Conservation (phyloP, 2,329 filamentous ascomycete species). For the Fusarium sp. region DNA sequence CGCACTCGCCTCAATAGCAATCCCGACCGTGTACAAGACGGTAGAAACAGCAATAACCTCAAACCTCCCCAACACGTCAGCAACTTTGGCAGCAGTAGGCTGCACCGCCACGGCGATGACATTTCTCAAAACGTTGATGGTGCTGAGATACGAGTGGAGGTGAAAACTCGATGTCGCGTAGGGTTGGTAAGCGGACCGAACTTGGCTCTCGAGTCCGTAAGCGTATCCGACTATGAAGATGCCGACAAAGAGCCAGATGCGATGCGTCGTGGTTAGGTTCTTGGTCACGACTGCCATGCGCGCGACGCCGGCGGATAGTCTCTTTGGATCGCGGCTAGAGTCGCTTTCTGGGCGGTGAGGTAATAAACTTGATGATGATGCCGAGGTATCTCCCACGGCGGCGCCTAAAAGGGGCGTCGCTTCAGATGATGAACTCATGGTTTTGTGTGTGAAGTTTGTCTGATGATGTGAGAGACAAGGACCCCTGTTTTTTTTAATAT, state of each 20-base stretch:
- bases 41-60: constrained; percentile 67
- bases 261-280: constrained; percentile 58
- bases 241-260: constrained; percentile 63
- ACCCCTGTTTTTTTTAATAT: background rate
- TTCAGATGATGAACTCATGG: constrained; percentile 17
- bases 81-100: constrained; percentile 69
- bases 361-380: constrained; percentile 12
- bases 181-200: constrained; percentile 64
- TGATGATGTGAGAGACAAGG: background rate
- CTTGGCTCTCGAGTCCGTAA: constrained; percentile 66
- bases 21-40: constrained; percentile 65
- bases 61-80: constrained; percentile 71
- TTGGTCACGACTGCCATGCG: constrained; percentile 62
- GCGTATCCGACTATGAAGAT: constrained; percentile 70
- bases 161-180: constrained; percentile 63
- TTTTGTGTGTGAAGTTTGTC: background rate
- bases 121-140: constrained; percentile 66
- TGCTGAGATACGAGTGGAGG: constrained; percentile 66
- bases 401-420: constrained; percentile 24
- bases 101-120: constrained; percentile 70
- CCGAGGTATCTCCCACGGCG: background rate
- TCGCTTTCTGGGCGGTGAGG: constrained; percentile 7
- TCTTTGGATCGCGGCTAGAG: background rate
- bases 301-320: constrained; percentile 55
- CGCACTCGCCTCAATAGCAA: constrained; percentile 64